phyloP scores from a whole-genome alignment of 2,329 filamentous ascomycete species.

The Cladosporium halotolerans region DNA sequence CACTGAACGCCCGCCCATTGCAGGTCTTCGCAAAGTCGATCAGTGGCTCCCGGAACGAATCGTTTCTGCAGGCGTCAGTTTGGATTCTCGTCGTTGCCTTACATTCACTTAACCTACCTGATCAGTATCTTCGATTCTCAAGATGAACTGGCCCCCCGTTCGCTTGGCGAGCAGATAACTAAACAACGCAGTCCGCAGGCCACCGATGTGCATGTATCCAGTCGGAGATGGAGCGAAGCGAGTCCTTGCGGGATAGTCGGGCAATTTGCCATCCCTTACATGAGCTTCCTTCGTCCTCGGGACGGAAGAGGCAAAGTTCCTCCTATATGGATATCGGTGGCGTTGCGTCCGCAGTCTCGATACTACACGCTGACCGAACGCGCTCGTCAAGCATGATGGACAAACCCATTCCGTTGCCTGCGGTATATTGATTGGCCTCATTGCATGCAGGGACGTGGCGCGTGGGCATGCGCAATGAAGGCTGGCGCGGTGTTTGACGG shows the following conservation, averaged over 20 bases:
- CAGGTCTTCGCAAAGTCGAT: constrained; percentile 70
- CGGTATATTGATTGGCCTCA: background rate
- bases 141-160: constrained; percentile 81
- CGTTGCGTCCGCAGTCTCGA: background rate
- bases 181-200: constrained; percentile 86
- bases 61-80: constrained; percentile 56
- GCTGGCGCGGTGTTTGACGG: background rate
- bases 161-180: constrained; percentile 86
- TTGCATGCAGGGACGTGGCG: background rate
- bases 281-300: constrained; percentile 7
- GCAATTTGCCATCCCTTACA: constrained; percentile 33
- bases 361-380: background rate
- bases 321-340: background rate
- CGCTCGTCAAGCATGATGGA: constrained; percentile 16
- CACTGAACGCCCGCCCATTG: constrained; percentile 83
- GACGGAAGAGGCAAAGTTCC: constrained; percentile 7
- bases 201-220: constrained; percentile 86
- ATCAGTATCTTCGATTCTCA: constrained; percentile 93
- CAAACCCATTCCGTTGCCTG: constrained; percentile 14
- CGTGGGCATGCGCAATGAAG: background rate
- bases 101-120: constrained; percentile 48
- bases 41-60: constrained; percentile 72
- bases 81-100: background rate
- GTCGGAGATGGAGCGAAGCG: constrained; percentile 95
- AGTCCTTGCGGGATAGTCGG: constrained; percentile 60